Base-by-base conservation (phyloP, 2,329 filamentous ascomycete genomes). In the Trichoderma sp. region DNA sequence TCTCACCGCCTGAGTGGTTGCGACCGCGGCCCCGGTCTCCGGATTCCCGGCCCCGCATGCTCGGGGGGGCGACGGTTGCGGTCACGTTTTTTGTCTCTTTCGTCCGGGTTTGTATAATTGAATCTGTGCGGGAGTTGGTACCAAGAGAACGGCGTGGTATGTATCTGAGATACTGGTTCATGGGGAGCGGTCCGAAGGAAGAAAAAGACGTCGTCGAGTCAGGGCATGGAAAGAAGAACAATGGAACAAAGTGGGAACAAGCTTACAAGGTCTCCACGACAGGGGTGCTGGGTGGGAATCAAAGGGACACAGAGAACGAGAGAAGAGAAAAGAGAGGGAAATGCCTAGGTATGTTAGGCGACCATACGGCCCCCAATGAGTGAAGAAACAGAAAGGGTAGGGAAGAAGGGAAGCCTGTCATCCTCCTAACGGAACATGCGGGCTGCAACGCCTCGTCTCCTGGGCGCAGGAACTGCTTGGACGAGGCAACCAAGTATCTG, bases 11-110 rank as follows among this genome's bases (percentile, higher is more conserved):
- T 63, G 64, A 39, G 63, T n/a, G 28, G 34, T 56, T 41, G 43
- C 56, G 39, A 43, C 63, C 58, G 43, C 65, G 65, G 65, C 65
- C 61, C 65, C 65, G 65, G 65, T 64, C 65, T 64, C 65, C 65
- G 65, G 65, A 28, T 43, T 66, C 30, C 65, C 65, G 65, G 65
- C 61, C 65, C 65, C 65, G 63, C 61, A 64, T 14, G 45, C 50
- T 59, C 65, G 65, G 65, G 64, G 28, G 28, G 7, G 28, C 28
- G 28, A 28, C 28, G 5, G 28, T 28, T 52, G 60, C 63, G 63
- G 63, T 56, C 63, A 17, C 48, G 59, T 45, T 28, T 28, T 28
- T 7, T 24, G n/a, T 24, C 21, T 24, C 21, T 24, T 3, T 24
- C 21, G 21, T 24, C 21, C 21, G 21, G 21, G 21, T 24, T 24